phyloP scores from a whole-genome alignment of 2,329 filamentous ascomycete species.

The Sarocladium strictum region DNA sequence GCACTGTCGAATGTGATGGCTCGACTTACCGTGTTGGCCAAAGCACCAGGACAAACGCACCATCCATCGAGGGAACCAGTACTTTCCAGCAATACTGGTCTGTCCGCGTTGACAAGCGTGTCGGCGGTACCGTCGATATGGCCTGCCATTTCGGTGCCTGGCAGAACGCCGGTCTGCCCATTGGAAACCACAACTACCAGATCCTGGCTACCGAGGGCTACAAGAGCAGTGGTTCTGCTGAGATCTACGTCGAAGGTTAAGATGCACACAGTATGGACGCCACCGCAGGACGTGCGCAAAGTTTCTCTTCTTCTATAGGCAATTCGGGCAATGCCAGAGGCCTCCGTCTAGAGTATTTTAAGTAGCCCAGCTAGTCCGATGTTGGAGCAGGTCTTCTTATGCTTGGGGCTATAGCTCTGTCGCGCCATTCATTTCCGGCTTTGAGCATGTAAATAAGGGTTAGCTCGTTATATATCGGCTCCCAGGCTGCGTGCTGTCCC shows the following conservation, averaged over 20 bases:
- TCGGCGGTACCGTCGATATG: constrained; percentile 42
- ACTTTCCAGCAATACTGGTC: constrained; percentile 48
- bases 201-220: constrained; percentile 51
- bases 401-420: background rate
- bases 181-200: constrained; percentile 47
- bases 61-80: constrained; percentile 40
- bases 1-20: constrained; percentile 27
- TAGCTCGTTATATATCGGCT: background rate
- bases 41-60: constrained; percentile 30
- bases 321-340: background rate
- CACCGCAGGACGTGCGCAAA: background rate
- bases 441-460: background rate
- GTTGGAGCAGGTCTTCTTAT: background rate
- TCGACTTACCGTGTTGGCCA: constrained; percentile 29
- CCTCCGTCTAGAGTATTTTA: background rate
- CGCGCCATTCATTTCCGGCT: background rate
- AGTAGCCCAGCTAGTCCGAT: background rate
- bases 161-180: constrained; percentile 34
- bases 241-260: constrained; percentile 33
- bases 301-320: background rate
- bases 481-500: background rate
- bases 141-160: constrained; percentile 49
- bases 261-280: background rate
- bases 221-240: constrained; percentile 40
- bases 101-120: constrained; percentile 40